Conservation (phyloP, 208 protist species). For the Sergeia podlipaevii region DNA sequence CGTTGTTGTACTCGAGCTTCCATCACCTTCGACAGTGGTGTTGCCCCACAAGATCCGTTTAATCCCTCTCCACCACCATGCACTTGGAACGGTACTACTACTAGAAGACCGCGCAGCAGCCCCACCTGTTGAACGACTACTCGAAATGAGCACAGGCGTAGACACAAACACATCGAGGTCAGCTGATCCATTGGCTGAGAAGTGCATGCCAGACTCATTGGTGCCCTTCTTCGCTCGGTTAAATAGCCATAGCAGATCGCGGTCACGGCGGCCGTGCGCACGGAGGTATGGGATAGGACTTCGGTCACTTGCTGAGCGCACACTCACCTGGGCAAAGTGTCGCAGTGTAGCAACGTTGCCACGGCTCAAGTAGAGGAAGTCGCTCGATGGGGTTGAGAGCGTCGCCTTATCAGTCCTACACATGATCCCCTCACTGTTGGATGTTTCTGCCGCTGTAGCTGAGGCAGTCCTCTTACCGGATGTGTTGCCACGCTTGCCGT, state of each 20-base stretch:
- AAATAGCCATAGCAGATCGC: conserved; percentile 40
- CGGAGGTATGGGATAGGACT: conserved; percentile 49
- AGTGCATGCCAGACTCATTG: not conserved
- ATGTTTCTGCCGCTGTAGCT: not conserved
- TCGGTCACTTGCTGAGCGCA: conserved; percentile 28
- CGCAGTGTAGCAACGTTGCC: conserved; percentile 33
- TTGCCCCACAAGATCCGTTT: conserved; percentile 8
- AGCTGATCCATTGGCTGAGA: too few species aligned
- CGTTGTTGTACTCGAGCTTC: not conserved
- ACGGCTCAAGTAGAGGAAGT: too few species aligned
- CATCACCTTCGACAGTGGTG: too few species aligned
- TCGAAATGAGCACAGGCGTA: too few species aligned
- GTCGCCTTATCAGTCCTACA: too few species aligned
- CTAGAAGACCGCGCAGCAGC: too few species aligned
- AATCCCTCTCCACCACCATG: not conserved
- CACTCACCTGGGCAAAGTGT: conserved; percentile 54
- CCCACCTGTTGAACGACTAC: too few species aligned
- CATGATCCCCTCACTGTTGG: too few species aligned
- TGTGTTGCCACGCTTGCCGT: conserved; percentile 23
- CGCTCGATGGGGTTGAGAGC: too few species aligned
- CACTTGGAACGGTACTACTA: not conserved
- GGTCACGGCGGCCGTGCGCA: conserved; percentile 36
- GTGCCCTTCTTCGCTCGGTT: conserved; percentile 15
- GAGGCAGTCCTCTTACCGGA: not conserved
- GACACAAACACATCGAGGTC: too few species aligned